Conservation (phyloP, 2,329 filamentous ascomycete species). For the Penicillium sp. region DNA sequence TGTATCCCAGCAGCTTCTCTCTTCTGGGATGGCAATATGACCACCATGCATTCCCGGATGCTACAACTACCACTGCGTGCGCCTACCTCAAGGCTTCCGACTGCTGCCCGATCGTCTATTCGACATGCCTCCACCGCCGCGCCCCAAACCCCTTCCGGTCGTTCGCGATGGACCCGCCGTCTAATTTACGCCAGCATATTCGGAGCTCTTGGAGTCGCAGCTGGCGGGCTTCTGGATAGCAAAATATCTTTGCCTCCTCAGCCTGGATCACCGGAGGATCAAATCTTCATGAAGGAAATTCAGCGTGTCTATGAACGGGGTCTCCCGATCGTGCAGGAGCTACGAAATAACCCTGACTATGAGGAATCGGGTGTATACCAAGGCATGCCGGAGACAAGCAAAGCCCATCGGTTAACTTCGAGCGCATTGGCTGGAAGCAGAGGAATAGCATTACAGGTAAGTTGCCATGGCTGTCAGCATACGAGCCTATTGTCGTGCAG, state of each 20-base stretch:
- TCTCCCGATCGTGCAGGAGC: constrained; percentile 38
- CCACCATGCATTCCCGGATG: constrained; percentile 28
- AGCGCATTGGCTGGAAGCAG: constrained; percentile 42
- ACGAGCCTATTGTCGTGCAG: constrained; percentile 1
- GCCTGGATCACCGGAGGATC: constrained; percentile 39
- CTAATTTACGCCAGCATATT: constrained; percentile 37
- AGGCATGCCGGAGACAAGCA: constrained; percentile 37
- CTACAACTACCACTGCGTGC: constrained; percentile 23
- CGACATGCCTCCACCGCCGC: constrained; percentile 25
- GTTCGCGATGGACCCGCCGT: constrained; percentile 37
- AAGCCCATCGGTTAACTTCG: constrained; percentile 36
- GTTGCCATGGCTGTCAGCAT: constrained; percentile 9
- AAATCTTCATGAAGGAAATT: constrained; percentile 29
- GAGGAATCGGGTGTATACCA: constrained; percentile 41
- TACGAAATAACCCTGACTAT: constrained; percentile 41
- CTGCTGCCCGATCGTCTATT: constrained; percentile 4
- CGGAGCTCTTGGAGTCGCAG: constrained; percentile 30
- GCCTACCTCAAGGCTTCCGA: neutral
- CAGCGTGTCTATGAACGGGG: constrained; percentile 31
- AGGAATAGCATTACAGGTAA: constrained; percentile 43
- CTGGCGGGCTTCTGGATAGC: constrained; percentile 26
- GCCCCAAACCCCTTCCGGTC: constrained; percentile 15
- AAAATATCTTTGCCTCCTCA: constrained; percentile 25
- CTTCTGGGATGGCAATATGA: constrained; percentile 22
- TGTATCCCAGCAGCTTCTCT: constrained; percentile 2